These are phyloP conservation scores for Aristolochia californica DNA, from an alignment of 164 flowering plant genomes.

Conservation along the genomic window DNA sequence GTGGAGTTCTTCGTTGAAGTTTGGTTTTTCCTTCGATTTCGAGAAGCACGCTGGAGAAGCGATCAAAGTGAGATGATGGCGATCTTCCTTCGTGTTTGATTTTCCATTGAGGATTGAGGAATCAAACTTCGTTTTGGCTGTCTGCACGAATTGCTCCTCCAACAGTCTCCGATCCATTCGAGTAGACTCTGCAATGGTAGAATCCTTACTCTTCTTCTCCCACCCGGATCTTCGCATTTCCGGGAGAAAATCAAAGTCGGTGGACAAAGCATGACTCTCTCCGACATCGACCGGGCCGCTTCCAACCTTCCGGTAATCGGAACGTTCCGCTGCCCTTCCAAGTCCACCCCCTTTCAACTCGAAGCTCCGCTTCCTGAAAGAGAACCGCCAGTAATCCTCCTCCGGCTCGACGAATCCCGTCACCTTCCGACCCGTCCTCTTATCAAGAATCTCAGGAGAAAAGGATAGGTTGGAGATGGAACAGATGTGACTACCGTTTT, in stretches of 20 bases:
- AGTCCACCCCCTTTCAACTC: conserved; percentile 18
- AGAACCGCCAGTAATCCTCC: conserved; percentile 38
- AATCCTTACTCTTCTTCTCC: too few species aligned
- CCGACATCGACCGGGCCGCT: conserved; percentile 15
- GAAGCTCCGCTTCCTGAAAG: conserved; percentile 29
- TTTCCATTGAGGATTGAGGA: too few species aligned
- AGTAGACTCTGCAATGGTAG: too few species aligned
- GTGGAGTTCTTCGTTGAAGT: too few species aligned
- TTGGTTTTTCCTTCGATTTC: too few species aligned
- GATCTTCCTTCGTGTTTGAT: too few species aligned
- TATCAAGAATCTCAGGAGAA: conserved; percentile 7
- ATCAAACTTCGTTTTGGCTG: not conserved
- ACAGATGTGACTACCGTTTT: conserved; percentile 7
- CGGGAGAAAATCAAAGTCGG: conserved; percentile 4
- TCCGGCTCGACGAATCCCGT: conserved; percentile 6
- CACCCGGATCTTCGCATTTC: not conserved
- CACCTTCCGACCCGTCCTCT: conserved; percentile 1
- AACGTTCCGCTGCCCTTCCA: too few species aligned
- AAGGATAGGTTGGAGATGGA: conserved; percentile 1
- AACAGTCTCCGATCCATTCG: too few species aligned
- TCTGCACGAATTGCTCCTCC: not conserved
- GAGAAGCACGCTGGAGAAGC: too few species aligned
- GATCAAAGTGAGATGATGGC: too few species aligned
- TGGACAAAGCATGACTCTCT: conserved; percentile 15
- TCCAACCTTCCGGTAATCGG: not conserved